Base-by-base conservation (phyloP, 345 rosid species). In the Pistacia integerrima region DNA sequence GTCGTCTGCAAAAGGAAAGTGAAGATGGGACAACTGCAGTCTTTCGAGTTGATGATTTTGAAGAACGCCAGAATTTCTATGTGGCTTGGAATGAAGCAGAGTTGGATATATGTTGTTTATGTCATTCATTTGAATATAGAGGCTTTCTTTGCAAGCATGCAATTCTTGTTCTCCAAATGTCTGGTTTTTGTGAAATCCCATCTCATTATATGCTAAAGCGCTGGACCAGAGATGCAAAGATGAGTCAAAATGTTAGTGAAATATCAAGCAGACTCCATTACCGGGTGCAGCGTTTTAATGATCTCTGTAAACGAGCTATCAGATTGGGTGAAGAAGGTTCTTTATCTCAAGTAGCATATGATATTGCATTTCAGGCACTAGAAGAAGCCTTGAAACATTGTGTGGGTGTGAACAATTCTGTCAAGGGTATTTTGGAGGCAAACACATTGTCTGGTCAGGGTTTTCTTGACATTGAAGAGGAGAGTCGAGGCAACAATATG, bases 101-200 rank as follows among this genome's bases (percentile, higher is more conserved):
- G 52, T 64, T 70, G 67, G 75, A 76, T 67, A 74, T 86, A 64
- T 41, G 78, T 61, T 86, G 89, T 72, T 76, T 67, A 41, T 84
- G 89, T 67, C 82, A 76, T 64, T 78, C 72, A 57, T 84, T 84
- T 79, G 85, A 87, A 54, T 87, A 80, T 70, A 76, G 77, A 75
- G 90, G 90, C 65, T 76, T 78, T 63, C 84, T 87, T 12, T 87
- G 90, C 74, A 83, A 80, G 70, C 89, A 86, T 66, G 81, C 84
- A 5, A 77, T 85, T 61, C 83, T 86, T 67, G 89, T 83, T 73
- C 84, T 86, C 77, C 82, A 83, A 54, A 74, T 76, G 77, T 82
- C 77, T 72, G 84, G 87, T 18, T 16, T 83, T 75, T 75, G 75
- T 11, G 52, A 62, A 52, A 79, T 86, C 52, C 89, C 89, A 54